phyloP scores from a whole-genome alignment of 129 eudicot species.

The Centaurea solstitialis region DNA sequence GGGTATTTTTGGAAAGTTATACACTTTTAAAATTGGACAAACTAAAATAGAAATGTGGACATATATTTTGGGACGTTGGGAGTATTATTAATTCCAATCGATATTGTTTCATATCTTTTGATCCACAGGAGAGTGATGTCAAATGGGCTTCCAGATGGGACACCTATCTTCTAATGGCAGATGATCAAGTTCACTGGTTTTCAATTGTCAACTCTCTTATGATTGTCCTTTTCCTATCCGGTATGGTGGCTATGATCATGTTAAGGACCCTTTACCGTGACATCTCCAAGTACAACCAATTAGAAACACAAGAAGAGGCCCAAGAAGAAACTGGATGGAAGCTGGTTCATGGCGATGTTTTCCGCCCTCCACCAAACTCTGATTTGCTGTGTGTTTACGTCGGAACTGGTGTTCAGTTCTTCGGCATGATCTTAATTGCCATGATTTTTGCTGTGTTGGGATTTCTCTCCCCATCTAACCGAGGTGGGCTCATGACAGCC shows the following conservation, averaged over 20 bases:
- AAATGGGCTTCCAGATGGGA: constrained; percentile 82
- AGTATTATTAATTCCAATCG: neutral
- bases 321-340: constrained; percentile 89
- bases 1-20: neutral
- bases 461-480: constrained; percentile 72
- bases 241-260: constrained; percentile 91
- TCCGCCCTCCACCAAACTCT: constrained; percentile 73
- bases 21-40: neutral
- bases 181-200: constrained; percentile 73
- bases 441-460: constrained; percentile 76
- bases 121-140: constrained; percentile 52
- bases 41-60: neutral
- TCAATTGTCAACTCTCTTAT: constrained; percentile 69
- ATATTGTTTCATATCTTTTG: constrained; percentile 7
- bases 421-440: constrained; percentile 67
- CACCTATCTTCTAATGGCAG: constrained; percentile 57
- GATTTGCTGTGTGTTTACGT: constrained; percentile 68
- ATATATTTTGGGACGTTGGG: neutral
- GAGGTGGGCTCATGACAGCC: constrained; percentile 79
- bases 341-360: constrained; percentile 70
- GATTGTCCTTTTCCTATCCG: constrained; percentile 82
- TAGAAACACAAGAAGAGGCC: constrained; percentile 77
- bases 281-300: constrained; percentile 70
- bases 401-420: constrained; percentile 74
- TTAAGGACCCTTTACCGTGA: constrained; percentile 70